Evolutionary conservation across 257 asterid species (phyloP).

Genomic region (Solanum chmielewskii): DNA sequence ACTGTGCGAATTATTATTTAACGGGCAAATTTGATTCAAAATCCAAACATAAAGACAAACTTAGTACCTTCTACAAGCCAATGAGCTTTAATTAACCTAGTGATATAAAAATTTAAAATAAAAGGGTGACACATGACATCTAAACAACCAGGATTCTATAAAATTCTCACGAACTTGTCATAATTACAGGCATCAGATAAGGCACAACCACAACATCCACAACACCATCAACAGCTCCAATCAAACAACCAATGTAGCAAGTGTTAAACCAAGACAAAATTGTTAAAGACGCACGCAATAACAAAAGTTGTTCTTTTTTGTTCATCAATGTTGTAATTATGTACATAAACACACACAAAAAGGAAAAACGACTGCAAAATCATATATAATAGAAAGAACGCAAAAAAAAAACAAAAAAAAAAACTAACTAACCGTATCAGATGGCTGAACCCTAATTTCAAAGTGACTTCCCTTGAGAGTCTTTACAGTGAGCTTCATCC

Average conservation of each 20-base stretch:
- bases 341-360: not conserved
- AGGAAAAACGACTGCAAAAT: not conserved
- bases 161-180: not conserved
- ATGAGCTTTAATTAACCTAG: not conserved
- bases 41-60: not conserved
- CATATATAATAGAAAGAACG: not conserved
- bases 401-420: not conserved
- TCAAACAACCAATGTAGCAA: not conserved
- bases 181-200: not conserved
- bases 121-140: not conserved
- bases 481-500: constrained; percentile 88
- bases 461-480: constrained; percentile 94
- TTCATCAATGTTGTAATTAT: not conserved
- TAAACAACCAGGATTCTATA: not conserved
- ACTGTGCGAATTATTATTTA: not conserved
- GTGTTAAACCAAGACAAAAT: not conserved
- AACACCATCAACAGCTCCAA: not conserved
- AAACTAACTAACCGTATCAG: constrained; percentile 49
- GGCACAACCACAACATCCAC: not conserved
- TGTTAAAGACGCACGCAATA: not conserved
- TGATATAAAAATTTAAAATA: not conserved
- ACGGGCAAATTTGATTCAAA: not conserved
- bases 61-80: not conserved
- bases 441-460: constrained; percentile 65
- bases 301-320: not conserved